Conservation (phyloP, 2,329 filamentous ascomycete species). For the Monosporascus sp. region DNA sequence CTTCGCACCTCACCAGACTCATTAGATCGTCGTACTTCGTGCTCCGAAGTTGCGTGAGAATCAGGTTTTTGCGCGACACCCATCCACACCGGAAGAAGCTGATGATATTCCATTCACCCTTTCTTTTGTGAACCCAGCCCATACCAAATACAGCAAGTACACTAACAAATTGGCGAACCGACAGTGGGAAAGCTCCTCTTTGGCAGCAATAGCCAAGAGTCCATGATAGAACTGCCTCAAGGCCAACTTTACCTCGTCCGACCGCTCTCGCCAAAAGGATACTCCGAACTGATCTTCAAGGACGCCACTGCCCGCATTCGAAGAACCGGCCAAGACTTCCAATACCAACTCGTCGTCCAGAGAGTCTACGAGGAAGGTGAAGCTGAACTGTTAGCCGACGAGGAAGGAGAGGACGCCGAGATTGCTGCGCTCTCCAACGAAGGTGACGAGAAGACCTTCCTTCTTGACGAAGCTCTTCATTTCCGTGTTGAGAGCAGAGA, state of each 20-base stretch:
- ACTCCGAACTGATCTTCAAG: constrained; percentile 98
- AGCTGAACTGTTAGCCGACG: constrained; percentile 83
- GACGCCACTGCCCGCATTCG: constrained; percentile 91
- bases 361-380: constrained; percentile 97
- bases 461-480: constrained; percentile 87
- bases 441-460: constrained; percentile 94
- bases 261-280: constrained; percentile 91
- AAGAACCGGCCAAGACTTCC: constrained; percentile 87
- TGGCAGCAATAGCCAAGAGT: constrained; percentile 79
- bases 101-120: neutral
- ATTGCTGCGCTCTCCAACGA: constrained; percentile 69
- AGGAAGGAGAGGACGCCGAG: constrained; percentile 77
- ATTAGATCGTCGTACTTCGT: neutral
- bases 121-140: constrained; percentile 3
- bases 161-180: neutral
- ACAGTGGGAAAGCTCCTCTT: constrained; percentile 90
- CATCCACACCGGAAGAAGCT: too few species aligned
- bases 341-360: constrained; percentile 96
- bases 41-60: too few species aligned
- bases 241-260: constrained; percentile 97
- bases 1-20: constrained; percentile 5
- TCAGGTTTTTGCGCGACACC: too few species aligned
- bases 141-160: neutral
- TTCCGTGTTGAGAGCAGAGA: constrained; percentile 80
- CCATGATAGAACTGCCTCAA: constrained; percentile 88